A percentile compares a stretch with the other conserved stretches of the same genome.
phyloP scores from a whole-genome alignment of 148 eudicot species.

The Vaccinium myrtillus region DNA sequence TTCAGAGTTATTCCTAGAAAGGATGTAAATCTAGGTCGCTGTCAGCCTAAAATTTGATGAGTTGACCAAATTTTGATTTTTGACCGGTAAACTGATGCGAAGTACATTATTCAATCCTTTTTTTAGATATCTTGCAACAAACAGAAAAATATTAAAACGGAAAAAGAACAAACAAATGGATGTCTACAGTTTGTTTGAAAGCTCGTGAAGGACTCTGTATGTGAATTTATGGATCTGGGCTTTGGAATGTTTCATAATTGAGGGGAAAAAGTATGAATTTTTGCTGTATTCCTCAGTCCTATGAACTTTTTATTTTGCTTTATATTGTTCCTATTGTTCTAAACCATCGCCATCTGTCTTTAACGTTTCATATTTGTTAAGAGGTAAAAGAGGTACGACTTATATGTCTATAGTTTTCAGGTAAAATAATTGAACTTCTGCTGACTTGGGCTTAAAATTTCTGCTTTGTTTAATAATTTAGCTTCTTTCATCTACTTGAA shows the following conservation, averaged over 20 bases:
- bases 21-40: background rate
- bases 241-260: background rate
- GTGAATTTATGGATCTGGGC: background rate
- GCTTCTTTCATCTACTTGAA: conserved; percentile 13
- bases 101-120: background rate
- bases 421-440: background rate
- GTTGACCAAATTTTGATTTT: background rate
- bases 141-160: conserved; percentile 7
- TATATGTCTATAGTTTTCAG: background rate
- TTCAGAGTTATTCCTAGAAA: background rate
- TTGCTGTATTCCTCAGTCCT: background rate
- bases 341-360: background rate
- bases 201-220: background rate
- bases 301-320: background rate
- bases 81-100: background rate
- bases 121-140: background rate
- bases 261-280: background rate
- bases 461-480: background rate
- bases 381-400: background rate
- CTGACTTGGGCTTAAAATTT: background rate
- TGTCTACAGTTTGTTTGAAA: conserved; percentile 1
- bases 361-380: background rate
- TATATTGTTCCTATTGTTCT: background rate
- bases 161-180: background rate
- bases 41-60: background rate